phyloP scores from a whole-genome alignment of 2,329 filamentous ascomycete genomes.

The Ambrosiella xylebori region DNA sequence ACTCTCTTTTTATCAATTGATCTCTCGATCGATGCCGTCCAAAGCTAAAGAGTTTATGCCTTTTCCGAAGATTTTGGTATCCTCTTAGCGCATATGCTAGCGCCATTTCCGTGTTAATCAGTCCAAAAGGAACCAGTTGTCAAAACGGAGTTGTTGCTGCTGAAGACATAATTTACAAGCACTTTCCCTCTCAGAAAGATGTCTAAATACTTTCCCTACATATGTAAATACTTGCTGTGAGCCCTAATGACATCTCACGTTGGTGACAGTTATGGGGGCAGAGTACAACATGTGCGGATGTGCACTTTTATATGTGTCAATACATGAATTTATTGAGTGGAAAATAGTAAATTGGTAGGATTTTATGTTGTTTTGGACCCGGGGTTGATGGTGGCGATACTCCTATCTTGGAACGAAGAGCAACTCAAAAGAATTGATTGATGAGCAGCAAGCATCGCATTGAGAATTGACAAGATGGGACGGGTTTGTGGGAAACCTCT shows the following conservation, averaged over 20 bases:
- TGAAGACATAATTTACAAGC: not conserved
- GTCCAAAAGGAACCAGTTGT: not conserved
- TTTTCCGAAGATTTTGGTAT: not conserved
- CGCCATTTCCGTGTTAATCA: not conserved
- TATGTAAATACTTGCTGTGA: too few species aligned
- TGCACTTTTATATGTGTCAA: too few species aligned
- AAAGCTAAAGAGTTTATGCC: not conserved
- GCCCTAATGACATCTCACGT: too few species aligned
- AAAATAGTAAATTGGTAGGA: not conserved
- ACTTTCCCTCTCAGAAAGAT: not conserved
- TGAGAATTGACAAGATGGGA: too few species aligned
- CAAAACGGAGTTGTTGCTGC: not conserved
- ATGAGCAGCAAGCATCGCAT: too few species aligned
- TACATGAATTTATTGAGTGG: not conserved
- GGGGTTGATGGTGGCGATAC: not conserved
- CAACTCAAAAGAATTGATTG: too few species aligned
- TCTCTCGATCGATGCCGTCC: too few species aligned
- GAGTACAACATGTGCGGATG: too few species aligned
- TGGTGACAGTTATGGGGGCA: too few species aligned
- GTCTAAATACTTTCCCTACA: not conserved
- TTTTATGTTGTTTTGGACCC: not conserved
- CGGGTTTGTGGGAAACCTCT: too few species aligned
- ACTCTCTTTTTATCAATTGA: not conserved
- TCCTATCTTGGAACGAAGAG: not conserved
- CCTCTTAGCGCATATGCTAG: not conserved